Conservation (phyloP, 176 grass and related monocot species). For the Guadua angustifolia region DNA sequence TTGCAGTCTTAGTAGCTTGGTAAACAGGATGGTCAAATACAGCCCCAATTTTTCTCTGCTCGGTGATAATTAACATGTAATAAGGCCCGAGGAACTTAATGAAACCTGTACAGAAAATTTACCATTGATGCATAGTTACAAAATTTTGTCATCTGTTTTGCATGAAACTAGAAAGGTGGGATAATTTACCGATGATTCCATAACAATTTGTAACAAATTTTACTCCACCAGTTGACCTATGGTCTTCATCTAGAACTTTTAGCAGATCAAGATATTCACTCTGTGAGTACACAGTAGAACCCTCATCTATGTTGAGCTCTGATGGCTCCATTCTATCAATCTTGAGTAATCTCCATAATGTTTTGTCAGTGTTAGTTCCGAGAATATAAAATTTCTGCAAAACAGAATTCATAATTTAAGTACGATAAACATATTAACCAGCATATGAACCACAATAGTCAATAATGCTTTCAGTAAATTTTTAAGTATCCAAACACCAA, state of each 20-base stretch:
- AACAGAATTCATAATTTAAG: constrained; percentile 22
- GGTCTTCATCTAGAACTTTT: constrained; percentile 75
- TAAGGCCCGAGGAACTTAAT: constrained; percentile 94
- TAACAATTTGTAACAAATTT: constrained; percentile 91
- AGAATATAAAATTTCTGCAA: constrained; percentile 93
- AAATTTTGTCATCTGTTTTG: background rate
- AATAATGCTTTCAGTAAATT: constrained; percentile 28
- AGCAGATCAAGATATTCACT: constrained; percentile 68
- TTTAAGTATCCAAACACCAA: constrained; percentile 15
- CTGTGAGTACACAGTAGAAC: constrained; percentile 59
- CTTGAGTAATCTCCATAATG: constrained; percentile 79
- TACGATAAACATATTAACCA: constrained; percentile 18
- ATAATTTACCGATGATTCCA: constrained; percentile 75
- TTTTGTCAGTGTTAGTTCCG: constrained; percentile 72
- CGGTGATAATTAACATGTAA: constrained; percentile 97
- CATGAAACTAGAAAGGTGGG: constrained; percentile 16
- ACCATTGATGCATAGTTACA: background rate
- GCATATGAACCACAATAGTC: background rate
- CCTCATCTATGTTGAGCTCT: constrained; percentile 76
- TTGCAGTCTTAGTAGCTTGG: constrained; percentile 76
- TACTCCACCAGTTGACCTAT: constrained; percentile 75
- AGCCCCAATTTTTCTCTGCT: constrained; percentile 74
- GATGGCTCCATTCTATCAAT: constrained; percentile 88
- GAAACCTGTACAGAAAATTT: constrained; percentile 64
- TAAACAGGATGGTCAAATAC: constrained; percentile 86